Conservation (phyloP, 176 grass and related monocot species). For the Hordeum marinum region DNA sequence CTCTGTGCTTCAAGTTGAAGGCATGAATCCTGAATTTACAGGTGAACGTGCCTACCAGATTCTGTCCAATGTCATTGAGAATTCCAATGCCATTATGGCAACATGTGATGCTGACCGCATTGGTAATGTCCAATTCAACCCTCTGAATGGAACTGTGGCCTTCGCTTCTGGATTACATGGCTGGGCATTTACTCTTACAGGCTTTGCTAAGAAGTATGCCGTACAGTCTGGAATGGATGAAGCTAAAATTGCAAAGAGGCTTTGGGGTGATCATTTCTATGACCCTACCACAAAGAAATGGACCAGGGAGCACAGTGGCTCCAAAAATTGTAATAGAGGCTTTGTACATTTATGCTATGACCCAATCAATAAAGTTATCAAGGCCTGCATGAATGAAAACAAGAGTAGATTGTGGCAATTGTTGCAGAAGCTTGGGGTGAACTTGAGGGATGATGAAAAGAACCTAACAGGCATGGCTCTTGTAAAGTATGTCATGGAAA, state of each 20-base stretch:
- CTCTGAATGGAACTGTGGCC: constrained; percentile 38
- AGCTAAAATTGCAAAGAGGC: too few species aligned
- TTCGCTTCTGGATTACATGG: not conserved
- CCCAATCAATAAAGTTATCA: constrained; percentile 44
- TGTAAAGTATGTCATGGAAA: not conserved
- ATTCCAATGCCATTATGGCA: constrained; percentile 32
- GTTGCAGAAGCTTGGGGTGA: not conserved
- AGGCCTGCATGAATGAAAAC: constrained; percentile 17
- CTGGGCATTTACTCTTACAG: constrained; percentile 16
- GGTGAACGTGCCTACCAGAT: constrained; percentile 50
- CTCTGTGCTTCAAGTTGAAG: constrained; percentile 44
- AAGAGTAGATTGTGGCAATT: not conserved
- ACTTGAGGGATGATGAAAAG: not conserved
- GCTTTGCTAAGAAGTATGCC: constrained; percentile 58
- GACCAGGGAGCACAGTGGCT: constrained; percentile 30
- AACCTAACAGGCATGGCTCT: not conserved
- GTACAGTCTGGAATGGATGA: too few species aligned
- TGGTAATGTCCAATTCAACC: constrained; percentile 45
- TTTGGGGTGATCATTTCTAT: not conserved
- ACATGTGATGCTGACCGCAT: constrained; percentile 41
- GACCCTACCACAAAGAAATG: constrained; percentile 31
- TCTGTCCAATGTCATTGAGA: constrained; percentile 44
- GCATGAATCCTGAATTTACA: not conserved
- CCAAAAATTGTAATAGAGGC: constrained; percentile 32
- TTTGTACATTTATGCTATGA: constrained; percentile 61